Evolutionary conservation across 202 grass and related monocot genomes (phyloP).

Genomic region (Setaria viridis): DNA sequence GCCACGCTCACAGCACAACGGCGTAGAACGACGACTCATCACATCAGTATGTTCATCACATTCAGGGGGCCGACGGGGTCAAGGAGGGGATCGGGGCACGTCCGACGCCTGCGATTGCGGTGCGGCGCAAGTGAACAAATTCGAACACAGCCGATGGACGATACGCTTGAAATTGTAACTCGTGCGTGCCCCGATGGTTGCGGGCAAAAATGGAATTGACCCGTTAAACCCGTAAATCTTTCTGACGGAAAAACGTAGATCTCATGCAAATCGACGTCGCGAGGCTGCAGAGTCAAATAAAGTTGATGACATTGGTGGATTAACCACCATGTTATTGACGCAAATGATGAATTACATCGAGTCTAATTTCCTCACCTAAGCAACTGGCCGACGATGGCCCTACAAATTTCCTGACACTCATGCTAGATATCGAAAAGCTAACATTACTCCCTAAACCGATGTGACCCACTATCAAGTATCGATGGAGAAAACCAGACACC

Average conservation of each 20-base stretch:
- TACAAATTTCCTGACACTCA: background rate
- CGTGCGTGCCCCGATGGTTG: background rate
- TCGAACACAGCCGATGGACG: no score
- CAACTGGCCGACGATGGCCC: background rate
- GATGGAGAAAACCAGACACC: background rate
- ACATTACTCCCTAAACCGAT: slow-evolving; percentile 25
- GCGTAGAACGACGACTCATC: no score
- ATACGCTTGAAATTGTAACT: no score
- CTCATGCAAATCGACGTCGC: background rate
- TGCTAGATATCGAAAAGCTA: slow-evolving; percentile 7
- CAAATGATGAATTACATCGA: slow-evolving; percentile 30
- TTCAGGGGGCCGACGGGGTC: no score
- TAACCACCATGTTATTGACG: slow-evolving; percentile 12
- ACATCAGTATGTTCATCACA: no score
- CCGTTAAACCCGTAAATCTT: background rate
- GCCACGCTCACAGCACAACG: no score
- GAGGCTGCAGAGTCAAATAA: background rate
- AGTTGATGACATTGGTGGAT: background rate
- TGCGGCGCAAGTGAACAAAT: background rate
- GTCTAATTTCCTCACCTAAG: background rate
- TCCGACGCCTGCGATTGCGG: background rate
- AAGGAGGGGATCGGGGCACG: no score
- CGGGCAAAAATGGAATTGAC: background rate
- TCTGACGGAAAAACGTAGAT: background rate
- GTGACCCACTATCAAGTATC: background rate